A percentile compares a stretch with the other conserved stretches of the same genome.
phyloP scores from a whole-genome alignment of 768 basidiomycete genomes.

The Pulveroboletus ravenelii region DNA sequence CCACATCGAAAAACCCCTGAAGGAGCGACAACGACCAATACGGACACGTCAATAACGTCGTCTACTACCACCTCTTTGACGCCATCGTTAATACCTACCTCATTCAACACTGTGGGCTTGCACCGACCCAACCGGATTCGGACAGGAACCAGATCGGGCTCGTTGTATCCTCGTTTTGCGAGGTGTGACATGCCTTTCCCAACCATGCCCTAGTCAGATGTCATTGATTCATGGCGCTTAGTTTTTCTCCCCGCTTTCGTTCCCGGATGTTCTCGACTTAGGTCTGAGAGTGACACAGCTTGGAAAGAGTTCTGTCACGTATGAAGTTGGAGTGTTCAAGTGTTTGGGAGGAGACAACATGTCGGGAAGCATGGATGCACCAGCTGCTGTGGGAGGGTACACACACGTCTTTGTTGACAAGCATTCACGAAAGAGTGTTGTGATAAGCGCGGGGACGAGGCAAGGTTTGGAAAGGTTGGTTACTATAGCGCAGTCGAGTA shows the following conservation, averaged over 20 bases:
- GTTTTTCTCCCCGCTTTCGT: constrained; percentile 72
- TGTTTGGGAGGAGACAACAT: constrained; percentile 7
- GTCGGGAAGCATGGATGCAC: constrained; percentile 14
- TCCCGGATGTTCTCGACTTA: constrained; percentile 66
- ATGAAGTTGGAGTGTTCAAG: constrained; percentile 75
- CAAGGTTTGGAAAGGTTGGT: constrained; percentile 38
- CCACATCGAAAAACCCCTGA: background rate
- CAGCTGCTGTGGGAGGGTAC: constrained; percentile 51
- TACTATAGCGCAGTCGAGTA: background rate
- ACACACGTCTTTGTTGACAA: constrained; percentile 83
- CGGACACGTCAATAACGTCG: constrained; percentile 72
- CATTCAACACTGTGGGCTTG: constrained; percentile 55
- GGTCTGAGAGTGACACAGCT: constrained; percentile 64
- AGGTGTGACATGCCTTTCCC: constrained; percentile 33
- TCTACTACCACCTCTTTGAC: constrained; percentile 81
- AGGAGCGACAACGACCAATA: constrained; percentile 91
- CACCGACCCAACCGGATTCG: constrained; percentile 40
- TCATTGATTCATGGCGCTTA: constrained; percentile 17
- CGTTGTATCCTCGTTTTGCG: constrained; percentile 73
- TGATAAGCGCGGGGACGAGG: constrained; percentile 40
- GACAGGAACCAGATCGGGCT: constrained; percentile 53
- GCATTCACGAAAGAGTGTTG: constrained; percentile 48
- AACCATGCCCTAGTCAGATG: background rate
- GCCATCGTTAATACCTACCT: constrained; percentile 79
- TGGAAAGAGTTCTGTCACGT: constrained; percentile 71